Evolutionary conservation across 2,329 filamentous ascomycete species (phyloP), one percentile per base, ranked within the genome.

Genomic region (Diaporthe australafricana): DNA sequence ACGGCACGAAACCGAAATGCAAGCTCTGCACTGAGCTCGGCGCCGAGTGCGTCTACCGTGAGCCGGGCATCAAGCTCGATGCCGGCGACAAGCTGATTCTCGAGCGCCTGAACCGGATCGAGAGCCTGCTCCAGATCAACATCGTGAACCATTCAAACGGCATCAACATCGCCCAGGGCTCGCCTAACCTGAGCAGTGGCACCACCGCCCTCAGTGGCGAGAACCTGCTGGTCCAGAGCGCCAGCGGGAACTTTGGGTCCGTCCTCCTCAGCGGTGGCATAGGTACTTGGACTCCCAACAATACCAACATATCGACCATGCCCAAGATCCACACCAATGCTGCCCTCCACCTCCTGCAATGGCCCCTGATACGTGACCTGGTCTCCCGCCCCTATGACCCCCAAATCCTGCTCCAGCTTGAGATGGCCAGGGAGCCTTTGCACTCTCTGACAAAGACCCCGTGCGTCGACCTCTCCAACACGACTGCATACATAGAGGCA

Each of bases 21-120:
- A 93, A 94, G 81, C 90, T 96, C 45, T 96, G 94, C 82, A 91
- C 92, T 12, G 94, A 69, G 56, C 52, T 48, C 65, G 93, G 93
- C 69, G 94, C 93, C 55, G 93, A 96, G 74, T 96, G 94, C 81
- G 88, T 95, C 75, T 96, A 96, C 81, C 89, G 94, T 74, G 94
- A 96, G 80, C 94, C 94, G 8, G 93, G 93, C 3, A 94, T 96
- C 84, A 96, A 96, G 83, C 88, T 96, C 12, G 94, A 96, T 80
- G 93, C 93, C 45, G 94, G 94, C 75, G 94, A 96, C 84, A 96
- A 95, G 83, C 86, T 96, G 70, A 96, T 96, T 73, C 84, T 96
- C 47, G 94, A 96, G 79, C 91, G 92, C 70, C 85, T 96, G 45
- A 90, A 88, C 76, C 90, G 92, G 68, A 95, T 96, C 77, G 94